phyloP scores from a whole-genome alignment of 805 yeast genomes.

The Komagataella populi region DNA sequence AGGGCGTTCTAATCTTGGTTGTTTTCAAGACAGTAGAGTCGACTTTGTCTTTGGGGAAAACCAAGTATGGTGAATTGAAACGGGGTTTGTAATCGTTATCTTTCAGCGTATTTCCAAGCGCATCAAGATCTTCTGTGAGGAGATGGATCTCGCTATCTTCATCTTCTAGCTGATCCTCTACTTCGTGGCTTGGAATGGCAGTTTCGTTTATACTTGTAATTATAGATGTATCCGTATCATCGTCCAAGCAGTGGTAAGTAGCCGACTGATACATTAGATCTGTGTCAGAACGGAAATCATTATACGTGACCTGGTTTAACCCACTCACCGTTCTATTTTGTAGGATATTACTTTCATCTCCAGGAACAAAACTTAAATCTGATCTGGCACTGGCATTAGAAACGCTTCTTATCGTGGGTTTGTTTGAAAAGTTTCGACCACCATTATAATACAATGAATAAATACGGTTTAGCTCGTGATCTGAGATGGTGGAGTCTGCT shows the following conservation, averaged over 20 bases:
- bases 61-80: background rate
- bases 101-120: background rate
- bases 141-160: background rate
- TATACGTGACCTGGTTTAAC: background rate
- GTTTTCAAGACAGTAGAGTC: background rate
- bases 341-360: background rate
- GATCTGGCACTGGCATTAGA: background rate
- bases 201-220: background rate
- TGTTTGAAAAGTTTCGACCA: slow-evolving; percentile 1
- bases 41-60: background rate
- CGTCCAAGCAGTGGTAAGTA: background rate
- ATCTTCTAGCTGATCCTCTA: background rate
- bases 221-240: background rate
- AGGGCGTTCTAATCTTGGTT: background rate
- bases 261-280: background rate
- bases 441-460: slow-evolving; percentile 1
- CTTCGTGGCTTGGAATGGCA: background rate
- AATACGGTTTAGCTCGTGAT: background rate
- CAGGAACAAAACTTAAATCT: background rate
- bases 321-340: background rate
- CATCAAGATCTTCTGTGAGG: background rate
- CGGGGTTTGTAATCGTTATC: background rate
- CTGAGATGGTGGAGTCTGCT: background rate
- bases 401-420: background rate
- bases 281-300: background rate